Evolutionary conservation across 179 eudicot genomes (phyloP).

Genomic region (Beta macrorhiza): DNA sequence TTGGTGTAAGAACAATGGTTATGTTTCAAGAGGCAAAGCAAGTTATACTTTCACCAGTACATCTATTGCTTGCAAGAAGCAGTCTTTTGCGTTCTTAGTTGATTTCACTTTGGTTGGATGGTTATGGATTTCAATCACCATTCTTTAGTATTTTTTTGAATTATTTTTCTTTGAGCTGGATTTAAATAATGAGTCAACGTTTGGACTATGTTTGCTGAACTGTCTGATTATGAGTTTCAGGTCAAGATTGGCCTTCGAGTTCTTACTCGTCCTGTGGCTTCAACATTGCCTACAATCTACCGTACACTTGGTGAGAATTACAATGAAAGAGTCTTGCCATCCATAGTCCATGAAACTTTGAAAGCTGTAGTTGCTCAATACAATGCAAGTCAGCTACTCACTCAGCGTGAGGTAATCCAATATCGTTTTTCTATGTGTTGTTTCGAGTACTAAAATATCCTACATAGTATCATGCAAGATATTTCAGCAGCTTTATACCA

Average conservation of each 20-base stretch:
- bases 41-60: no score
- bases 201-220: neutral
- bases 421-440: no score
- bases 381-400: conserved; percentile 75
- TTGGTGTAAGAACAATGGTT: neutral
- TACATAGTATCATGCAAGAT: no score
- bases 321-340: conserved; percentile 68
- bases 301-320: conserved; percentile 62
- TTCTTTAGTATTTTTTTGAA: neutral
- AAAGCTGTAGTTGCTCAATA: conserved; percentile 78
- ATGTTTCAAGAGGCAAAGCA: neutral
- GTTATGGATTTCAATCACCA: neutral
- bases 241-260: conserved; percentile 66
- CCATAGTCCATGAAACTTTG: conserved; percentile 65
- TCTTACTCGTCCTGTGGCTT: conserved; percentile 64
- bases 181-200: neutral
- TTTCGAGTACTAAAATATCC: no score
- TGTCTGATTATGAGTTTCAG: conserved; percentile 30
- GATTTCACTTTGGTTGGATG: no score
- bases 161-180: neutral
- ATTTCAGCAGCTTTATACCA: neutral
- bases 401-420: conserved; percentile 62
- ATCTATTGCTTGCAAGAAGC: no score
- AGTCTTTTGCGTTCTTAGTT: no score
- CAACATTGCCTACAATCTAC: conserved; percentile 51